These are phyloP conservation scores for Saccharomycopsis crataegensis DNA, from an alignment of 1,139 yeast species.

Conservation along the genomic window DNA sequence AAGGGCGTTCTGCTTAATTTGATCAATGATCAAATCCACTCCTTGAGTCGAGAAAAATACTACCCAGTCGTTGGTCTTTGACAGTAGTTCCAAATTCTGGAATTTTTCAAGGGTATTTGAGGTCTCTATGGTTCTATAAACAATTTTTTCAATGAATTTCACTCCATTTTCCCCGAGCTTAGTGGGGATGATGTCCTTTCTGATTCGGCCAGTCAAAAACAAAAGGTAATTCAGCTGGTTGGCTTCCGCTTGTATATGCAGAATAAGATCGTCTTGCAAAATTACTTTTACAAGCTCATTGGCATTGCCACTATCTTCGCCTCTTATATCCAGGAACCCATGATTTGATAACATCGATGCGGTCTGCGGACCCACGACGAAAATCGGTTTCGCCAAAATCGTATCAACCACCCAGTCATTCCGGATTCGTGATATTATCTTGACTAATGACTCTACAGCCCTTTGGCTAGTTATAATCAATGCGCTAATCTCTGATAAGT, in stretches of 20 bases:
- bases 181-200: constrained; percentile 75
- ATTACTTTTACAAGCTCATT: constrained; percentile 59
- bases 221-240: constrained; percentile 34
- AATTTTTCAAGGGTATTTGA: constrained; percentile 40
- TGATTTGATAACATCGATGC: constrained; percentile 45
- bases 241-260: constrained; percentile 27
- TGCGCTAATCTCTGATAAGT: constrained; percentile 31
- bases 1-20: constrained; percentile 26
- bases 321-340: constrained; percentile 63
- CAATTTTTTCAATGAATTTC: constrained; percentile 52
- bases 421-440: constrained; percentile 14
- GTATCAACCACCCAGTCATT: constrained; percentile 13
- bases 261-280: constrained; percentile 24
- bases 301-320: constrained; percentile 77
- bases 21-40: constrained; percentile 51
- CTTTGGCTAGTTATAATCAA: constrained; percentile 86
- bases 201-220: constrained; percentile 79
- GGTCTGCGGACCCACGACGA: constrained; percentile 93
- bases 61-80: constrained; percentile 43
- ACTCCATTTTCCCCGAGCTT: constrained; percentile 41
- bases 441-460: constrained; percentile 68
- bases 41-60: constrained; percentile 93
- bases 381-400: constrained; percentile 42
- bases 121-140: constrained; percentile 59
- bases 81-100: constrained; percentile 21